phyloP scores from a whole-genome alignment of 805 yeast genomes.

The Cephaloascus albidus region DNA sequence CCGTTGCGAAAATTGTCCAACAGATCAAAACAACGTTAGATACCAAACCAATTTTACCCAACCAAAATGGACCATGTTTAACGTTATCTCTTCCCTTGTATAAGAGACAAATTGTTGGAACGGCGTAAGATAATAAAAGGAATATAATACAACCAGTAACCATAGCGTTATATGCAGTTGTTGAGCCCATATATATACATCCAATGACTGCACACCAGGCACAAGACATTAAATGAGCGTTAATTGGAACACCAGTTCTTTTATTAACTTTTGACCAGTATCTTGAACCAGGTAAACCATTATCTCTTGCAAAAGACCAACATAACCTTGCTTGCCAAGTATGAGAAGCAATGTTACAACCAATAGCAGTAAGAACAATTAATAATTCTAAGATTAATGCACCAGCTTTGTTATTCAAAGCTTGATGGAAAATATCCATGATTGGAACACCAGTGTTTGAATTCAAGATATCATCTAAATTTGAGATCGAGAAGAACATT shows the following conservation, averaged over 20 bases:
- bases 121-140: slow-evolving; percentile 44
- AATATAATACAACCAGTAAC: slow-evolving; percentile 53
- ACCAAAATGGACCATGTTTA: slow-evolving; percentile 60
- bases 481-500: slow-evolving; percentile 50
- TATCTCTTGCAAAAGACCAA: slow-evolving; percentile 64
- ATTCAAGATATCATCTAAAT: slow-evolving; percentile 36
- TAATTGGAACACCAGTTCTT: slow-evolving; percentile 43
- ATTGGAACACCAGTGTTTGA: slow-evolving; percentile 56
- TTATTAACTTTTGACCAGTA: slow-evolving; percentile 40
- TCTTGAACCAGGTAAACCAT: slow-evolving; percentile 48
- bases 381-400: slow-evolving; percentile 42
- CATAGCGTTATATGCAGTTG: slow-evolving; percentile 60
- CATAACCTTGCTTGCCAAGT: slow-evolving; percentile 63
- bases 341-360: slow-evolving; percentile 51
- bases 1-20: slow-evolving; percentile 52
- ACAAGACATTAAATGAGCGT: slow-evolving; percentile 49
- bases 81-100: slow-evolving; percentile 41
- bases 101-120: slow-evolving; percentile 43
- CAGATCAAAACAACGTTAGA: slow-evolving; percentile 39
- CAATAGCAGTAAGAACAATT: slow-evolving; percentile 43
- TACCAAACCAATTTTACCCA: slow-evolving; percentile 43
- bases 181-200: slow-evolving; percentile 55
- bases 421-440: slow-evolving; percentile 53
- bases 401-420: slow-evolving; percentile 40
- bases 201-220: slow-evolving; percentile 45